Evolutionary conservation across 1,284 basidiomycete species (phyloP), one percentile per base, ranked within the genome.

Genomic region (Fomitopsis schrenkii): DNA sequence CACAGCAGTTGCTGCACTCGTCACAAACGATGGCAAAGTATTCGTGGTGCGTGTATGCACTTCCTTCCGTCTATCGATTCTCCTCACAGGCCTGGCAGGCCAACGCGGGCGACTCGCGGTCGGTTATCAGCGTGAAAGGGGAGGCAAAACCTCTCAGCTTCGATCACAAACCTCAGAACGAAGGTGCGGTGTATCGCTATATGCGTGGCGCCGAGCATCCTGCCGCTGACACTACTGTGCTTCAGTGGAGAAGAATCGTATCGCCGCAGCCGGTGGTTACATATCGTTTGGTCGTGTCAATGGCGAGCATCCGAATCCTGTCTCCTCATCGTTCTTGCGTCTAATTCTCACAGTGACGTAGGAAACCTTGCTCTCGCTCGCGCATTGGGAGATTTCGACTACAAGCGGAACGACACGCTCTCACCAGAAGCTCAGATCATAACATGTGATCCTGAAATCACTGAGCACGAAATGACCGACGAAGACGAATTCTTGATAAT

Each of bases 211-310:
- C 5, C 7, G 3, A 7, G 14, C 12, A 28, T 14, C 22, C 61
- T 19, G 22, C 35, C 28, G 8, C 10, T 33, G 8, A 48, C 19
- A 19, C 5, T n/a, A 19, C 22, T 45, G 14, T 60, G 50, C 45
- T 61, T 36, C 69, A 93, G 94, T 80, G 66, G 97, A 99, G 77
- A 93, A 85, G 69, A 81, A 83, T 30, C 91, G 97, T 57, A 98
- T 99, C 72, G 82, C 87, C 26, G 87, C 85, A 46, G 97, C 96
- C n/a, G 97, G 97, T 57, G 97, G 97, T 53, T 99, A 94, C 71
- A 92, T 99, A 64, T 96, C 99, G 74, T 98, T 90, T 74, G 96
- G 95, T 48, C 92, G 97, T 61, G 97, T 99, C 44, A 99, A 99
- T 74, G 97, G 95, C 94, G 58, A 59, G 86, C 45, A 46, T 42